Evolutionary conservation across 176 grass and related monocot species (phyloP).

Genomic region (Oryza meyeriana): DNA sequence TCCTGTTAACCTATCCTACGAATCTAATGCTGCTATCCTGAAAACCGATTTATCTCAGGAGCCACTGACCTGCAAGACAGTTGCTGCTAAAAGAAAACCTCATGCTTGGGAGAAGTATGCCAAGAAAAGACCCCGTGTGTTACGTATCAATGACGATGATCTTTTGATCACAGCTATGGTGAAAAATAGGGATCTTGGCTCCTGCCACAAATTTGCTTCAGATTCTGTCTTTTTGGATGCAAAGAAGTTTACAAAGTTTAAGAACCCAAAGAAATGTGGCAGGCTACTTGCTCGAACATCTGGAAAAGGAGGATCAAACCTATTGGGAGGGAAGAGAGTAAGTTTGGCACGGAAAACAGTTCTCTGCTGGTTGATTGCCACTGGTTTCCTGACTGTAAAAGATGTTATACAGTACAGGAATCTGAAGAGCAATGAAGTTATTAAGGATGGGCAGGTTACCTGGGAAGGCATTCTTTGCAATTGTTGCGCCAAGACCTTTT

Average conservation of each 20-base stretch:
- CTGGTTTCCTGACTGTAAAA: constrained; percentile 76
- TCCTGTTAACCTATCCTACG: constrained; percentile 29
- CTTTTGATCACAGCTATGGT: constrained; percentile 90
- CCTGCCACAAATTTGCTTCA: constrained; percentile 53
- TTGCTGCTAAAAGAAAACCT: constrained; percentile 29
- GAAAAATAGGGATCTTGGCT: constrained; percentile 86
- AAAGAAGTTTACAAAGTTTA: constrained; percentile 55
- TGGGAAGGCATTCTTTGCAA: constrained; percentile 85
- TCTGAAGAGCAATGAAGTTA: constrained; percentile 51
- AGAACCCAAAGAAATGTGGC: constrained; percentile 41
- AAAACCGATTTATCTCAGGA: constrained; percentile 22
- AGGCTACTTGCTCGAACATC: constrained; percentile 45
- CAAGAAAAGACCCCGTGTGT: constrained; percentile 77
- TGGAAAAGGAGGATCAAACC: constrained; percentile 57
- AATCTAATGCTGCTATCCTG: constrained; percentile 27
- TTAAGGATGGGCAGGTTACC: constrained; percentile 85
- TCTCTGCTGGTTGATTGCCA: constrained; percentile 92
- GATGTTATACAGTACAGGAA: constrained; percentile 84
- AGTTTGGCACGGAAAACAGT: constrained; percentile 81
- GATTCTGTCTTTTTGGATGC: constrained; percentile 18
- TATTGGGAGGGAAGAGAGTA: constrained; percentile 63
- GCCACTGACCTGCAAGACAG: constrained; percentile 25
- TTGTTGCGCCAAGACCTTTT: constrained; percentile 68
- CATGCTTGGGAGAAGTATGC: constrained; percentile 37
- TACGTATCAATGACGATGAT: constrained; percentile 88